Evolutionary conservation across 225 moss, liverwort and hornwort genomes (phyloP).

Genomic region (Pseudoscleropodium purum): DNA sequence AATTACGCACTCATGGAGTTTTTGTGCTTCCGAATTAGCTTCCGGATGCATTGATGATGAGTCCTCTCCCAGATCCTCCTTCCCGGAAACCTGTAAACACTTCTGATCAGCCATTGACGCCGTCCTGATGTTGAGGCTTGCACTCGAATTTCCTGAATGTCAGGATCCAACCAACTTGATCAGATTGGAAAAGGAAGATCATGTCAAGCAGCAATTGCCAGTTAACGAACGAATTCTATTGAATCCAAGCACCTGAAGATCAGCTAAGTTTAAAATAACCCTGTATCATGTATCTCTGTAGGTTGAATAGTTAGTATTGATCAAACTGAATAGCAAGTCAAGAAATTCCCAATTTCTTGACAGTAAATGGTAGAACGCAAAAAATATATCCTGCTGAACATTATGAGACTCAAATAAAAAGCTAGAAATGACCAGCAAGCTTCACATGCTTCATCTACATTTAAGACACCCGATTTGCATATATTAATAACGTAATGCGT

Average conservation of each 20-base stretch:
- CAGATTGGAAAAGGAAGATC: background rate
- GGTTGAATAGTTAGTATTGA: background rate
- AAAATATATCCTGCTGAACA: background rate
- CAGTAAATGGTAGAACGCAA: background rate
- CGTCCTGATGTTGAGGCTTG: background rate
- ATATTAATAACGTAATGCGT: background rate
- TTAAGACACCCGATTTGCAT: background rate
- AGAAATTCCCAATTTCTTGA: background rate
- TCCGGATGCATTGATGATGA: background rate
- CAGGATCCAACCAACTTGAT: background rate
- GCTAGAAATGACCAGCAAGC: background rate
- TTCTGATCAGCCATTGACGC: background rate
- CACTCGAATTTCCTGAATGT: background rate
- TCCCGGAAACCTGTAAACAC: background rate
- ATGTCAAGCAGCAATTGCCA: background rate
- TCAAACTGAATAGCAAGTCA: background rate
- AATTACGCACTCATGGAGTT: background rate
- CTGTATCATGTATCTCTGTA: background rate
- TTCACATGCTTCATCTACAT: background rate
- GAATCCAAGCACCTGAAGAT: background rate
- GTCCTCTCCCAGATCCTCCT: background rate
- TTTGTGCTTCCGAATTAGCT: background rate
- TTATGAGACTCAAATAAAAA: background rate
- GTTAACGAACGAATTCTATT: background rate
- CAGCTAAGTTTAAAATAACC: no score